These are phyloP conservation scores for Earliella scabrosa DNA, from an alignment of 1,284 basidiomycete genomes.

Conservation along the genomic window DNA sequence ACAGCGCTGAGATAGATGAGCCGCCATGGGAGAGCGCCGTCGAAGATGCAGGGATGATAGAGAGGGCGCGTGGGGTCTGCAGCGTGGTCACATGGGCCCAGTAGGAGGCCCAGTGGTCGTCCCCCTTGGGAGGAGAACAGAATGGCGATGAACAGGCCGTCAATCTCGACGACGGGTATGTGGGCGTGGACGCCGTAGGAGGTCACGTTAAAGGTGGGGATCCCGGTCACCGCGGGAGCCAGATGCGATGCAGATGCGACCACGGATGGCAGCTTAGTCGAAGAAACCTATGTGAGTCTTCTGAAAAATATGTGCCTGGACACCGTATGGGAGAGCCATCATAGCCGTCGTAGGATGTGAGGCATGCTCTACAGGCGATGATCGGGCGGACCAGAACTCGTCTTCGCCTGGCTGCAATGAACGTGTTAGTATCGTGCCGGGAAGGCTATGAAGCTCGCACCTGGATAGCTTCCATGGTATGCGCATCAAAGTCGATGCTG, in stretches of 20 bases:
- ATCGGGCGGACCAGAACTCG: too few species aligned
- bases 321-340: too few species aligned
- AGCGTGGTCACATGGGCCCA: not conserved
- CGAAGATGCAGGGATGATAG: not conserved
- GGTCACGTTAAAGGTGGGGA: not conserved
- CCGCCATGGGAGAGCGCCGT: not conserved
- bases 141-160: not conserved
- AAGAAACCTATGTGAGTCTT: too few species aligned
- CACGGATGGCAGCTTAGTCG: too few species aligned
- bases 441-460: too few species aligned
- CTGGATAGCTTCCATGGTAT: too few species aligned
- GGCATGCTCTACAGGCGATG: too few species aligned
- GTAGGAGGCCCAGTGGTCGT: not conserved
- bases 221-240: not conserved
- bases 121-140: not conserved
- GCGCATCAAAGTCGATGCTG: too few species aligned
- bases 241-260: not conserved
- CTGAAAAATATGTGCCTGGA: too few species aligned
- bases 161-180: not conserved
- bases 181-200: not conserved
- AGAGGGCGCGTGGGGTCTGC: not conserved
- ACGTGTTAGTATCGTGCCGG: too few species aligned
- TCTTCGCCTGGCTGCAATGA: too few species aligned
- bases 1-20: not conserved
- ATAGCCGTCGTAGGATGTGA: too few species aligned